Evolutionary conservation across 192 early-diverging fungal genomes (phyloP), one percentile per base, ranked within the genome.

Genomic region (Mortierella alpina): DNA sequence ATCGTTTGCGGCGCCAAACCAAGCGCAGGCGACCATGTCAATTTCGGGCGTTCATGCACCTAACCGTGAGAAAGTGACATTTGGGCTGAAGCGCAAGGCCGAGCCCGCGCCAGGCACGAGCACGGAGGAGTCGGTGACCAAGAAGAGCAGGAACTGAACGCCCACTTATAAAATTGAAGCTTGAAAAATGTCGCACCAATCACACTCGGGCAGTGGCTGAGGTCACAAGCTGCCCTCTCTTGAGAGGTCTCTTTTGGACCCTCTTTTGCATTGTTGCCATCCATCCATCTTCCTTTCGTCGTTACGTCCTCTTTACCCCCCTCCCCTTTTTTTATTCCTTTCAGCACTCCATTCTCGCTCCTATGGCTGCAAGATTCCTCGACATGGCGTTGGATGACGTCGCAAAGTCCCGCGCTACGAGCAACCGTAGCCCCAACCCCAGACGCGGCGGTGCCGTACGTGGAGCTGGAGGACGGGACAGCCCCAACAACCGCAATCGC

Each of bases 31-130:
- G 0, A 82, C 55, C 54, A 63, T 82, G 62, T 82, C 84, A 9
- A 75, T 81, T 9, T 77, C 80, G 17, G 81, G 84, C 20, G 73
- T 85, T 41, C 75, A 85, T 73, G 84, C 84, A 11, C 84, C 84
- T 1, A 82, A 85, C 64, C 71, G 84, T 49, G 84, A 85, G 60
- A 85, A 85, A 72, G 84, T 85, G 2, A 63, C 74, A 0, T 85
- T 85, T 56, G 84, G 84, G 41, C 49, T 85, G 68, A 85, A 85
- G 57, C 84, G 84, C 64, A 85, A 82, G 71, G 79, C 84, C 5
- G 84, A 85, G 18, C 18, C 59, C 13, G 71, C 59, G 8, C 49
- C 66, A 8, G 84, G 81, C 2, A 63, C 79, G 17, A 56, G 65
- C 11, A 69, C 72, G 13, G 76, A 85, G 20, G 70, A 72, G 50